Evolutionary conservation across 306 rosid genomes (phyloP), one percentile per base, ranked within the genome.

Genomic region (Rosa multiflora): DNA sequence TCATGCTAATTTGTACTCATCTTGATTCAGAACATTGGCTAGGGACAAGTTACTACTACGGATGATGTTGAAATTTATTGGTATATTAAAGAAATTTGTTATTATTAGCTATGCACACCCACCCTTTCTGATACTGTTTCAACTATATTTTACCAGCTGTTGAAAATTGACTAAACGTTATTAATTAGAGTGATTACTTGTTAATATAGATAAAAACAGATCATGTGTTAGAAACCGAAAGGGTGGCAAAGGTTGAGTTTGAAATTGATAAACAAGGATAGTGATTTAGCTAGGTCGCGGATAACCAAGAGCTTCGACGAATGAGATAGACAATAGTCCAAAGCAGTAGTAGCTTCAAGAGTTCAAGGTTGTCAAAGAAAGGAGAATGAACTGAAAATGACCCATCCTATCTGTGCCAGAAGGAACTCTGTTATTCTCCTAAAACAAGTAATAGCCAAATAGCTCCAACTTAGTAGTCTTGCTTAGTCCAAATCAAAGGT

Each of bases 321-420:
- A 64, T 42, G 20, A 43, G 37, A 46, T 64, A 48, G 32, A 62
- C 58, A 17, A 0, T 5, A 6, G 79, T 75, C 72, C 71, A 62
- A 29, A 75, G 20, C 15, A 26, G 59, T 7, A 66, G 70, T 37
- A 35, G 32, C 64, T 9, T 35, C 21, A 63, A 35, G 11, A 13
- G 69, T 43, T 47, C 44, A 11, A 17, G 32, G 6, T 26, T 61
- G 32, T 44, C 70, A 61, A 61, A 61, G 59, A 29, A 23, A 17
- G 47, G 46, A 46, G 79, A 76, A 62, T 76, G 29, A 62, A 76
- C 63, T 63, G 72, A 76, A 49, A 63, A 47, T 52, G 62, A 76
- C 72, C 72, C 35, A 4, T 7, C 67, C 12, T 12, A 35, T 32
- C 8, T 67, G 14, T 39, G 71, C 71, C 21, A 14, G 42, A 64